Conservation (phyloP, 1,284 basidiomycete genomes). For the Microbotryum lychnidis-dioicae region DNA sequence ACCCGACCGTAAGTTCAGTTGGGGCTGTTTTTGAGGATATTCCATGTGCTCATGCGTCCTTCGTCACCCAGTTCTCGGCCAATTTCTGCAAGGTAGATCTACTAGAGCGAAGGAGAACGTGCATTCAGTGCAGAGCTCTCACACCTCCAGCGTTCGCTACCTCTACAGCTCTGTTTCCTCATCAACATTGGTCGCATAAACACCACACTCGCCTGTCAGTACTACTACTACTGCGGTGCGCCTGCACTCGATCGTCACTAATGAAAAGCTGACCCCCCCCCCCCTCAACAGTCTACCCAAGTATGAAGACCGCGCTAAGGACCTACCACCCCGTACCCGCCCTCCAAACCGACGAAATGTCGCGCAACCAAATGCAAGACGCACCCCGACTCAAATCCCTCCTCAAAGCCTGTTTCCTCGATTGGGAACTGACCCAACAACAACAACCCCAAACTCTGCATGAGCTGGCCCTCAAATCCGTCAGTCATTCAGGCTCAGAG, state of each 20-base stretch:
- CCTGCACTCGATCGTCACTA: not conserved
- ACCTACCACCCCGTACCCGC: conserved; percentile 75
- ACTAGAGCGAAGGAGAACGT: too few species aligned
- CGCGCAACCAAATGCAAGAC: conserved; percentile 66
- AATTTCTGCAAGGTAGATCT: conserved; percentile 56
- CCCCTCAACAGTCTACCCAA: conserved; percentile 42
- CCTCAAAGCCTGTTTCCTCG: conserved; percentile 64
- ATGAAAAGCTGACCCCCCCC: not conserved
- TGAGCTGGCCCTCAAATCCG: conserved; percentile 53
- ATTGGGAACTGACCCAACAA: conserved; percentile 52
- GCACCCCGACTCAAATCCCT: conserved; percentile 69
- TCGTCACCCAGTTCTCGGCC: conserved; percentile 58
- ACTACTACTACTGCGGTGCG: too few species aligned
- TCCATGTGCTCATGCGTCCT: not conserved
- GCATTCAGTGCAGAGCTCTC: too few species aligned
- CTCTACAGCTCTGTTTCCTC: conserved; percentile 59
- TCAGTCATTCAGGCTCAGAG: conserved; percentile 36
- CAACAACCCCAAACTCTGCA: conserved; percentile 60
- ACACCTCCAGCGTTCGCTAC: not conserved
- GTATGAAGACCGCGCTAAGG: conserved; percentile 71
- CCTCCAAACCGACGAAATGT: conserved; percentile 55
- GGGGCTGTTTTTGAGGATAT: too few species aligned
- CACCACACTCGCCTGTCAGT: conserved; percentile 83
- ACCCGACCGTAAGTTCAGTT: not conserved
- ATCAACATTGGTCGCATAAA: conserved; percentile 90